phyloP scores from a whole-genome alignment of 2,329 filamentous ascomycete genomes.

The Aspergillus tamarii region DNA sequence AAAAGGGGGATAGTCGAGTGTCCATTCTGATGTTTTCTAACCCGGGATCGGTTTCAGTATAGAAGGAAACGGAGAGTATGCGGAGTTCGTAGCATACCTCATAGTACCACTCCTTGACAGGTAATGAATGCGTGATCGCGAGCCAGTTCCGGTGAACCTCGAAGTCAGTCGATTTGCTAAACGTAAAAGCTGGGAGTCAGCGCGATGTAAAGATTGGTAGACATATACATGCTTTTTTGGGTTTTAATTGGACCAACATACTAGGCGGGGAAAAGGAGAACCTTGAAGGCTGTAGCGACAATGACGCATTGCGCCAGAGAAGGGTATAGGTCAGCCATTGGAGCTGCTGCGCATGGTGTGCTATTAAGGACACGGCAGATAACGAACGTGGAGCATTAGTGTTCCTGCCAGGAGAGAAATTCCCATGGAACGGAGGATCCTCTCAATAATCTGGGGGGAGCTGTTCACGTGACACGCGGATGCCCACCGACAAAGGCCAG shows the following conservation, averaged over 20 bases:
- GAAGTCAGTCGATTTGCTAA: constrained; percentile 96
- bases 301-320: constrained; percentile 87
- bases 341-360: constrained; percentile 29
- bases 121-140: constrained; percentile 88
- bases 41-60: background rate
- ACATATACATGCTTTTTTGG: constrained; percentile 5
- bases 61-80: background rate
- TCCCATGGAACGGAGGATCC: constrained; percentile 10
- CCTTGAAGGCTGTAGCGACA: constrained; percentile 84
- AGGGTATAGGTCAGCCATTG: constrained; percentile 81
- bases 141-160: constrained; percentile 99
- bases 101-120: constrained; percentile 89
- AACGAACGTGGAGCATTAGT: background rate
- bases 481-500: constrained; percentile 19
- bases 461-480: constrained; percentile 20
- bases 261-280: constrained; percentile 94
- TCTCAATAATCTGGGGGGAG: constrained; percentile 19
- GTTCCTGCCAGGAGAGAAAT: background rate
- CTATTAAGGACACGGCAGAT: constrained; percentile 8
- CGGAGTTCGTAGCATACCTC: constrained; percentile 59
- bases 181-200: constrained; percentile 3
- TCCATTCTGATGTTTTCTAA: constrained; percentile 96
- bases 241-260: constrained; percentile 55
- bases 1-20: constrained; percentile 96
- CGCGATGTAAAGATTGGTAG: constrained; percentile 9